Conservation (phyloP, 139 green algal species). For the Chlamydomonas sphaeroides region DNA sequence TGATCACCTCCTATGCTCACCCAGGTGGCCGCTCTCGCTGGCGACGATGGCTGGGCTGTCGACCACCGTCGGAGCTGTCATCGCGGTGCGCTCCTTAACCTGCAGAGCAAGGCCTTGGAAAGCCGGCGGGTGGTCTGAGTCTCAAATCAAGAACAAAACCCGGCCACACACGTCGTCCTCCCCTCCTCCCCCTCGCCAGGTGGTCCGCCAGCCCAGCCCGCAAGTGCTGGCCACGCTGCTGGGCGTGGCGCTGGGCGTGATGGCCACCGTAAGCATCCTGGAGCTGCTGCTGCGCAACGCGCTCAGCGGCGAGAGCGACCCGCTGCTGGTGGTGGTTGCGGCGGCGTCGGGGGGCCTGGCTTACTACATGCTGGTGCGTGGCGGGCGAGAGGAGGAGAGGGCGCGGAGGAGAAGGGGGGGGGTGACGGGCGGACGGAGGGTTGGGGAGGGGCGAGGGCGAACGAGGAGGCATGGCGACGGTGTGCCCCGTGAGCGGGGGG, state of each 20-base stretch:
- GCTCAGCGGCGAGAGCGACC: slow-evolving; percentile 31
- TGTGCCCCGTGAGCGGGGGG: too few relatives aligned
- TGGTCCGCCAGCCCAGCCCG: slow-evolving; percentile 70
- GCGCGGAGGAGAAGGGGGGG: too few relatives aligned
- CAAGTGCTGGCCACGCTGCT: slow-evolving; percentile 79
- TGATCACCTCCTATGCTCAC: too few relatives aligned
- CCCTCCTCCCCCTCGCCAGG: too few relatives aligned
- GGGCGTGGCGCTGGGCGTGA: slow-evolving; percentile 78
- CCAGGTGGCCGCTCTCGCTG: slow-evolving; percentile 56
- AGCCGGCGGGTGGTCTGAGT: too few relatives aligned
- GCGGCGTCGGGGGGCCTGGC: slow-evolving; percentile 28
- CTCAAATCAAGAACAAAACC: too few relatives aligned
- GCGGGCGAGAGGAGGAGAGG: too few relatives aligned
- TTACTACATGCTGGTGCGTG: slow-evolving; percentile 53
- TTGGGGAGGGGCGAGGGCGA: too few relatives aligned
- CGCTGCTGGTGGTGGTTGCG: slow-evolving; percentile 31
- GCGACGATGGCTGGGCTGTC: slow-evolving; percentile 65
- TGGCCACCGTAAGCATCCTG: slow-evolving; percentile 80
- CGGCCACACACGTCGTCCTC: too few relatives aligned
- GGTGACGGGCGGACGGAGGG: too few relatives aligned
- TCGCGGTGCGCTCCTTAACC: slow-evolving; percentile 80
- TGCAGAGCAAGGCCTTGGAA: background rate
- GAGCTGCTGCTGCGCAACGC: slow-evolving; percentile 84
- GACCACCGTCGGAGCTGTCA: slow-evolving; percentile 71
- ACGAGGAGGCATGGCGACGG: too few relatives aligned